Evolutionary conservation across 1,139 yeast genomes (phyloP), one percentile per base, ranked within the genome.

Genomic region (Pichia norvegensis): DNA sequence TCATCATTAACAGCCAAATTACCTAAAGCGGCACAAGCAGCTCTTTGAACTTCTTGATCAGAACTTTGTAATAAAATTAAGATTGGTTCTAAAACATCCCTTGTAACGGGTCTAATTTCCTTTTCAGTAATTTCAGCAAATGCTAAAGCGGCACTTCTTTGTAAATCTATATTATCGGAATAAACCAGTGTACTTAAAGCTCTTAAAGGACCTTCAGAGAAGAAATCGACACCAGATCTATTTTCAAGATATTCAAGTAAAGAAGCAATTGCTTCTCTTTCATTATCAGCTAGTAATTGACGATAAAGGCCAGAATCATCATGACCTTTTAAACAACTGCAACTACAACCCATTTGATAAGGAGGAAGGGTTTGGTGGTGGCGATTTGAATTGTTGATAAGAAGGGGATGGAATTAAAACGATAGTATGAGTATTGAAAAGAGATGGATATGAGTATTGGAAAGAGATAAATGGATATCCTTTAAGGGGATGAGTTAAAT

Each of bases 111-210:
- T 53, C 95, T 76, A 37, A 90, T 92, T 60, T 85, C 95, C 65
- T 92, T 94, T 63, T 92, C 98, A 38, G 99, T 92, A 48, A 94
- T 90, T 66, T 92, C 99, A 11, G 98, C 98, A 72, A 92, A 92
- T 13, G 98, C 98, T 57, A 92, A 74, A 8, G 98, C 98, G 3
- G 99, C 99, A 64, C 95, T 85, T 61, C 98, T 79, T 66, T 92
- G 97, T 50, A 92, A 74, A 63, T 92, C 97, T 55, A 92, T 79
- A 62, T 92, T 92, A 58, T 92, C 97, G 1, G 96, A 85, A 64
- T 92, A 87, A 4, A 92, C 98, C 60, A 92, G 74, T 0, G 97
- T 92, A 48, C 94, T 84, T 53, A 92, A 73, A 4, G 98, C 97
- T 54, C 86, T 76, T 47, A 92, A 72, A 0, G 95, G 95, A 0